A percentile compares a stretch with the other conserved stretches of the same genome.
These are phyloP conservation scores for Hypericum androsaemum DNA, from an alignment of 345 rosid species.

Conservation along the genomic window DNA sequence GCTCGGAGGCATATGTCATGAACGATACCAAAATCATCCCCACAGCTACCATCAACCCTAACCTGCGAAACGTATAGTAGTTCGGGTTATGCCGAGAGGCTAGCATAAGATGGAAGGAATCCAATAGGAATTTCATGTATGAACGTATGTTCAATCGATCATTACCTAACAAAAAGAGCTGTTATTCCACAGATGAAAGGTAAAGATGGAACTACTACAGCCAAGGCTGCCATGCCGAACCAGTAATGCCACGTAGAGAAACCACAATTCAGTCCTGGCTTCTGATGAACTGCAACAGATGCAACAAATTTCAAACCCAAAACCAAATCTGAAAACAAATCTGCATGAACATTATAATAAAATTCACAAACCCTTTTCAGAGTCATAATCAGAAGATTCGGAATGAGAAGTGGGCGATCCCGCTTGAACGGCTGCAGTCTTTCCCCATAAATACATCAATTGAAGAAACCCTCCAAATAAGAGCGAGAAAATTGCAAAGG, in stretches of 20 bases:
- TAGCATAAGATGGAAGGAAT: background rate
- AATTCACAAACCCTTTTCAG: conserved; percentile 54
- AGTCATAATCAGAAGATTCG: conserved; percentile 43
- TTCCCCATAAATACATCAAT: conserved; percentile 54
- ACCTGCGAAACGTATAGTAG: conserved; percentile 32
- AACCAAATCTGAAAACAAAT: background rate
- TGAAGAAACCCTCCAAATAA: conserved; percentile 60
- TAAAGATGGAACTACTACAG: conserved; percentile 51
- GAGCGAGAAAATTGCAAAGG: conserved; percentile 53
- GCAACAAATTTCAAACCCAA: conserved; percentile 1
- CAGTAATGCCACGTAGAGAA: conserved; percentile 52
- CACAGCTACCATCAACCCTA: conserved; percentile 77
- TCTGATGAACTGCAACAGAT: conserved; percentile 53
- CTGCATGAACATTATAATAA: background rate
- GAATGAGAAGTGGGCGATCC: conserved; percentile 31
- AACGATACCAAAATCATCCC: conserved; percentile 68
- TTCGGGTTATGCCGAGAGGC: background rate
- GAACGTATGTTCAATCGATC: conserved; percentile 1
- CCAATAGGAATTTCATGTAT: background rate
- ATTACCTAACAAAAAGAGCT: conserved; percentile 70
- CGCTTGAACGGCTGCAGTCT: conserved; percentile 36
- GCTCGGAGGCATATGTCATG: conserved; percentile 90
- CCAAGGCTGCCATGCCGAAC: conserved; percentile 63
- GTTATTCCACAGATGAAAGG: conserved; percentile 72
- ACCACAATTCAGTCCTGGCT: conserved; percentile 45